Evolutionary conservation across 2,329 filamentous ascomycete species (phyloP).

Genomic region (Fusarium sp.): DNA sequence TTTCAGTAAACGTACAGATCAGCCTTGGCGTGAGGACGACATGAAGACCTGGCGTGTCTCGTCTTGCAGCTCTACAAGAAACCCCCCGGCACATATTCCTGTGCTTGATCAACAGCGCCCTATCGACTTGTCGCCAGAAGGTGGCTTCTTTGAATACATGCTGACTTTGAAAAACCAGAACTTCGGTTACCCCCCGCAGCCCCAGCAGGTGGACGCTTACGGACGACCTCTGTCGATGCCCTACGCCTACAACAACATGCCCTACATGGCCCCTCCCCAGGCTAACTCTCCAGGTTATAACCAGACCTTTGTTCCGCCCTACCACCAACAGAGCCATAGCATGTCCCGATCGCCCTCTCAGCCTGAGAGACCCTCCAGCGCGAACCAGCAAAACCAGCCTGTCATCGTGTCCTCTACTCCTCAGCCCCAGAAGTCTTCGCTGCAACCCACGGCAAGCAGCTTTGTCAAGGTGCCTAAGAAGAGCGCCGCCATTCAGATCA

Average conservation of each 20-base stretch:
- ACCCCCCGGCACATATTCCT: slow-evolving; percentile 18
- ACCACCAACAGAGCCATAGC: slow-evolving; percentile 67
- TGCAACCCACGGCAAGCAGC: slow-evolving; percentile 58
- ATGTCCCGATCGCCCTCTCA: slow-evolving; percentile 91
- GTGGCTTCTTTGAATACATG: slow-evolving; percentile 77
- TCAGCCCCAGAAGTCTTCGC: slow-evolving; percentile 72
- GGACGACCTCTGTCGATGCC: slow-evolving; percentile 53
- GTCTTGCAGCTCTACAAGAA: slow-evolving; percentile 34
- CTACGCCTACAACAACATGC: slow-evolving; percentile 60
- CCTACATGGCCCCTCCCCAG: slow-evolving; percentile 61
- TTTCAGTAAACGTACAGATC: slow-evolving; percentile 60
- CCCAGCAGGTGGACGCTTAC: slow-evolving; percentile 53
- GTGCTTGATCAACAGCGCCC: slow-evolving; percentile 36
- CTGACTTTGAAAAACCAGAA: slow-evolving; percentile 79
- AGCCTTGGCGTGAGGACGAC: slow-evolving; percentile 47
- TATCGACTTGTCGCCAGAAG: slow-evolving; percentile 76
- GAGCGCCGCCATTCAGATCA: slow-evolving; percentile 85
- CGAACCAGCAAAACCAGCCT: slow-evolving; percentile 68
- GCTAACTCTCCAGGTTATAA: slow-evolving; percentile 64
- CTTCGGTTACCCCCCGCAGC: slow-evolving; percentile 64
- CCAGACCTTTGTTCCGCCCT: slow-evolving; percentile 57
- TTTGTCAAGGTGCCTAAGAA: slow-evolving; percentile 68
- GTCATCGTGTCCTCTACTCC: slow-evolving; percentile 72
- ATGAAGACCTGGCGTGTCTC: slow-evolving; percentile 34
- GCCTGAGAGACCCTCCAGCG: slow-evolving; percentile 76